phyloP scores from a whole-genome alignment of 202 grass and related monocot genomes.

The Carex arenaria region DNA sequence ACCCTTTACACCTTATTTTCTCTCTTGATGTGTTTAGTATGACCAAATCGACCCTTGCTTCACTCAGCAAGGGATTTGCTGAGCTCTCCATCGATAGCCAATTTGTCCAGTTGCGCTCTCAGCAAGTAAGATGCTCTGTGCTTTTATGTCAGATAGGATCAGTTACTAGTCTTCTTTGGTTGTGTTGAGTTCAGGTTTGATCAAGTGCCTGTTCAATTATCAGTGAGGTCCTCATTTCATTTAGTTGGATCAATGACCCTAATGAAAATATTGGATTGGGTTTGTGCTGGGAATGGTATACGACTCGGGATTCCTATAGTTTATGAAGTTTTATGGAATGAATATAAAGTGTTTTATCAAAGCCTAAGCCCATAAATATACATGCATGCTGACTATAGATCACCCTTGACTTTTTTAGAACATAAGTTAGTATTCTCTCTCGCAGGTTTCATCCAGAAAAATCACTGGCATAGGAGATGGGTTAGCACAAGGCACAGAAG shows the following conservation, averaged over 20 bases:
- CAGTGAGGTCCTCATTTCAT: not conserved
- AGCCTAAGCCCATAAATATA: not conserved
- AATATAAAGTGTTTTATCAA: not conserved
- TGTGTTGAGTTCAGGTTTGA: not conserved
- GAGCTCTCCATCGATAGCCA: constrained; percentile 95
- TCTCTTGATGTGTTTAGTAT: constrained; percentile 90
- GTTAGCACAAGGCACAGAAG: constrained; percentile 85
- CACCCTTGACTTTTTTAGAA: constrained; percentile 17
- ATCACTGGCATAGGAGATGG: constrained; percentile 92
- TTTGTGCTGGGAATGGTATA: not conserved
- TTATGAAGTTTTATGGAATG: not conserved
- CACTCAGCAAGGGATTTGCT: constrained; percentile 97
- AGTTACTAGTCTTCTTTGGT: constrained; percentile 4
- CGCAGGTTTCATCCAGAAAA: constrained; percentile 85
- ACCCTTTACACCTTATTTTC: constrained; percentile 95
- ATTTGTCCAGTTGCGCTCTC: constrained; percentile 89
- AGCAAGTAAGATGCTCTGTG: constrained; percentile 58
- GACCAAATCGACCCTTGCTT: constrained; percentile 95
- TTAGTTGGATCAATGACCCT: not conserved
- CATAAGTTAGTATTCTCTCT: constrained; percentile 6
- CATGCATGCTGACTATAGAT: not conserved
- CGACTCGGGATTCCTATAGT: not conserved
- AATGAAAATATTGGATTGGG: not conserved
- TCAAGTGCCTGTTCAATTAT: not conserved
- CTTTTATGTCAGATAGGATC: constrained; percentile 5